These are phyloP conservation scores for Dendrothele bispora DNA, from an alignment of 768 basidiomycete genomes.

Conservation along the genomic window DNA sequence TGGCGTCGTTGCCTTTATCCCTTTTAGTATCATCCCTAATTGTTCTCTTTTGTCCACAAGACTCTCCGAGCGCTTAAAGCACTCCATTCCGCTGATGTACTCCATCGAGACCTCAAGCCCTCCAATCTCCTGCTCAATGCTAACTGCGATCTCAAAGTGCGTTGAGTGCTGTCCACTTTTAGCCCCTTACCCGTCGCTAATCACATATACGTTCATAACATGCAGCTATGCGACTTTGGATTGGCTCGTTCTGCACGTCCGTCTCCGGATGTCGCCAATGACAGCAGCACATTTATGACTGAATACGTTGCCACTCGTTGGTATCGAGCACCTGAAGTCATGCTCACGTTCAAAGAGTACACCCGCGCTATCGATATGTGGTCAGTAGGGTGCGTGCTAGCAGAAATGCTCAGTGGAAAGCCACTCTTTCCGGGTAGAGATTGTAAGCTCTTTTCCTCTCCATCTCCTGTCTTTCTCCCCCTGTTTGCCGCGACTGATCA, in stretches of 20 bases:
- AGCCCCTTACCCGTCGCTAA: too few relatives aligned
- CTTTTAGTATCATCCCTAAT: conserved; percentile 3
- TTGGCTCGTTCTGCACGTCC: conserved; percentile 79
- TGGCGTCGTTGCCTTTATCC: too few relatives aligned
- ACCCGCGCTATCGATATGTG: conserved; percentile 86
- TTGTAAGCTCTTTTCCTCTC: conserved; percentile 48
- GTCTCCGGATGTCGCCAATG: conserved; percentile 70
- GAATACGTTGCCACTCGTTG: conserved; percentile 98
- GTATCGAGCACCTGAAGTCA: conserved; percentile 98
- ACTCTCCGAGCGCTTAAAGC: conserved; percentile 93
- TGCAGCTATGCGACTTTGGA: conserved; percentile 89
- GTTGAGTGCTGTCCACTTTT: too few relatives aligned
- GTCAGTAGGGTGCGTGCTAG: conserved; percentile 84
- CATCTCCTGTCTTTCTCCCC: conserved; percentile 12
- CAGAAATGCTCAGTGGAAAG: conserved; percentile 91
- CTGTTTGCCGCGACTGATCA: conserved; percentile 7
- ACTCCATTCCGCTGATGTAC: conserved; percentile 90
- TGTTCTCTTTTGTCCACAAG: conserved; percentile 30
- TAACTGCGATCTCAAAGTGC: conserved; percentile 93
- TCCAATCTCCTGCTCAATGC: conserved; percentile 95
- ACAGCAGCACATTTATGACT: conserved; percentile 81
- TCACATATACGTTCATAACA: too few relatives aligned
- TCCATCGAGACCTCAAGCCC: conserved; percentile 95
- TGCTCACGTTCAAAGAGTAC: conserved; percentile 97
- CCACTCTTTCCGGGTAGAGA: conserved; percentile 95